Conservation (phyloP, 768 basidiomycete species). For the Agrocybe pediades region DNA sequence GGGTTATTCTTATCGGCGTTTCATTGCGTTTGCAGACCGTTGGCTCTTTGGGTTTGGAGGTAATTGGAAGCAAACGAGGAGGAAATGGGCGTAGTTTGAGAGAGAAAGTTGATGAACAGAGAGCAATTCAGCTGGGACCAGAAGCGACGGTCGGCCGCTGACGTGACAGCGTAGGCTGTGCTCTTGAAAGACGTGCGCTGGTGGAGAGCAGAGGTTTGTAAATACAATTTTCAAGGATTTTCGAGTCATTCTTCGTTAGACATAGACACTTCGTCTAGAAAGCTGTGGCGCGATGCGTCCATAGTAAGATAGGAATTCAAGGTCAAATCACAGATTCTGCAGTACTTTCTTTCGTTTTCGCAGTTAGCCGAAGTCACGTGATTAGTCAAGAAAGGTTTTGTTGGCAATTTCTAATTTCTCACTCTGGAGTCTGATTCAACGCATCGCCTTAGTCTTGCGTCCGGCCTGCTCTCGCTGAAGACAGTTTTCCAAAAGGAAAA, state of each 20-base stretch:
- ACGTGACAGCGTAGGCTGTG: too few relatives aligned
- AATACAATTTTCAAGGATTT: too few relatives aligned
- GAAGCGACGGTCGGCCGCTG: too few relatives aligned
- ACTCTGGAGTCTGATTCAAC: neutral
- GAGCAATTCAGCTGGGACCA: neutral
- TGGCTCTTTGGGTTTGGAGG: neutral
- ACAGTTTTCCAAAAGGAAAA: constrained; percentile 10
- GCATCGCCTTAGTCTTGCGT: constrained; percentile 1
- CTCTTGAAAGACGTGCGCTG: too few relatives aligned
- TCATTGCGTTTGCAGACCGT: constrained; percentile 13
- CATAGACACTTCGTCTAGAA: too few relatives aligned
- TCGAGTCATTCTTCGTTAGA: too few relatives aligned
- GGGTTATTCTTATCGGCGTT: constrained; percentile 17
- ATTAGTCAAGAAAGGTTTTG: neutral
- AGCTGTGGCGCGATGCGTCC: too few relatives aligned
- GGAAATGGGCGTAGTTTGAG: constrained; percentile 5
- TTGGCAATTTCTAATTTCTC: neutral
- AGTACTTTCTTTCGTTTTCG: too few relatives aligned
- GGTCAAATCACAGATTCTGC: too few relatives aligned
- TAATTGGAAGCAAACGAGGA: neutral
- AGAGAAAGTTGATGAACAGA: constrained; percentile 3
- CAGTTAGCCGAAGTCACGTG: constrained; percentile 1
- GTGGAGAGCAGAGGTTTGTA: too few relatives aligned
- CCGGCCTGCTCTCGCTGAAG: neutral
- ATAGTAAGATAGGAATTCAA: too few relatives aligned